Evolutionary conservation across 75 land plant genomes (phyloP).

Genomic region (Selaginella moellendorffii): DNA sequence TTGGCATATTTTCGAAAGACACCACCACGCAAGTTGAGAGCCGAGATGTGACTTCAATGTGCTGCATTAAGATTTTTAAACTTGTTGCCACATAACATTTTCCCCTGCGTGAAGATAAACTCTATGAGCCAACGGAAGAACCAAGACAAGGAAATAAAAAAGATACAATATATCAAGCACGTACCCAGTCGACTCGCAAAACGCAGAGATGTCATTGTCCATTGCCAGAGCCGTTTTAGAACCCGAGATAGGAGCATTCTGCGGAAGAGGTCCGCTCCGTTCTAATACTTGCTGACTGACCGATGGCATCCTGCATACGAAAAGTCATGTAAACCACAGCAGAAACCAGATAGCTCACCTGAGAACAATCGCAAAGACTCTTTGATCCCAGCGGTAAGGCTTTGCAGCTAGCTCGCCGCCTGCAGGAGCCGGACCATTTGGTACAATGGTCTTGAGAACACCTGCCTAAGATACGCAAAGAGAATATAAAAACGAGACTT

Average conservation of each 20-base stretch:
- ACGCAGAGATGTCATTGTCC: conserved; percentile 22
- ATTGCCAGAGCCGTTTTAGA: conserved; percentile 20
- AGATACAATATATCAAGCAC: background rate
- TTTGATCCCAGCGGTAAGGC: conserved; percentile 24
- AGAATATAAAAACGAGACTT: background rate
- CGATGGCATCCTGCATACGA: conserved; percentile 19
- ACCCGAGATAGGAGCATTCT: conserved; percentile 24
- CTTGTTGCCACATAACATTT: conserved; percentile 28
- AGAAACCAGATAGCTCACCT: no score
- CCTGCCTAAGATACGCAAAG: conserved; percentile 10
- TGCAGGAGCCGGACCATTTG: conserved; percentile 14
- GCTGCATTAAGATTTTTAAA: conserved; percentile 26
- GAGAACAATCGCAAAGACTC: conserved; percentile 24
- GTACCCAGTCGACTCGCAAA: conserved; percentile 25
- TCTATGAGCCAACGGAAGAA: background rate
- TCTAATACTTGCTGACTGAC: conserved; percentile 24
- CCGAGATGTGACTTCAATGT: conserved; percentile 23
- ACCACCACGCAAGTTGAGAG: conserved; percentile 24
- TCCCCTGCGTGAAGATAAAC: conserved; percentile 10
- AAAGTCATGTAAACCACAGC: no score
- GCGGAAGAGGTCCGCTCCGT: conserved; percentile 26
- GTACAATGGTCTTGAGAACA: conserved; percentile 15
- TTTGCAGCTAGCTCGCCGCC: conserved; percentile 20
- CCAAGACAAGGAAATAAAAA: background rate
- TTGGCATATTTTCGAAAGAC: conserved; percentile 23